Evolutionary conservation across 495 filamentous ascomycete genomes (phyloP).

Genomic region (Hypoxylon perforatum): DNA sequence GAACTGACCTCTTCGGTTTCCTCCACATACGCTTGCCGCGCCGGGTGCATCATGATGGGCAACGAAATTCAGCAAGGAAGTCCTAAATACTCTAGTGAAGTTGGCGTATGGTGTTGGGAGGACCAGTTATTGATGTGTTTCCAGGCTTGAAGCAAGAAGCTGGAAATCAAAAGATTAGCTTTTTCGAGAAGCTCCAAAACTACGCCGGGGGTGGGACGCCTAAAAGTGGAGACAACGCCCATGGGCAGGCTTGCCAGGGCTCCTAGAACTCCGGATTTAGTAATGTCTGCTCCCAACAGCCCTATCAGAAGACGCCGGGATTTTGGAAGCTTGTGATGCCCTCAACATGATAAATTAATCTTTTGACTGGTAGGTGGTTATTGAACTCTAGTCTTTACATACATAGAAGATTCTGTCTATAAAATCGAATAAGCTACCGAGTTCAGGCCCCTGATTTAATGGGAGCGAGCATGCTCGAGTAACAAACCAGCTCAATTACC

Average conservation of each 20-base stretch:
- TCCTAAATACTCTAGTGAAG: background rate
- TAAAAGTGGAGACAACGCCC: background rate
- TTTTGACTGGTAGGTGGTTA: too few relatives aligned
- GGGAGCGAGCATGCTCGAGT: too few relatives aligned
- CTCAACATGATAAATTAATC: background rate
- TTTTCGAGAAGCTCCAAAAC: constrained; percentile 2
- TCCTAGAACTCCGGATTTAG: background rate
- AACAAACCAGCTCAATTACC: too few relatives aligned
- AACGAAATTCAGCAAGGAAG: background rate
- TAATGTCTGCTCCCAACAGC: background rate
- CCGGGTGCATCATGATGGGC: constrained; percentile 80
- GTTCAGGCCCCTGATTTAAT: too few relatives aligned
- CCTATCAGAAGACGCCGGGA: background rate
- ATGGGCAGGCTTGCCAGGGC: constrained; percentile 14
- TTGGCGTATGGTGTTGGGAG: background rate
- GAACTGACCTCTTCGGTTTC: constrained; percentile 78
- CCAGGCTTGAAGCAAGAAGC: background rate
- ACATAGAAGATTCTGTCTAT: too few relatives aligned
- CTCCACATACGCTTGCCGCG: constrained; percentile 95
- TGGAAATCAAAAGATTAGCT: too few relatives aligned
- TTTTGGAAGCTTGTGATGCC: background rate
- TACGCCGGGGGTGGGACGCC: constrained; percentile 4
- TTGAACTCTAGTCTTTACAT: too few relatives aligned
- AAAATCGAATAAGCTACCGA: too few relatives aligned
- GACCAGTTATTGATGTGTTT: background rate